A percentile compares a stretch with the other conserved stretches of the same genome.
Evolutionary conservation across 73 alveolate genomes (phyloP).

Genomic region (Paramecium tetraurelia): DNA sequence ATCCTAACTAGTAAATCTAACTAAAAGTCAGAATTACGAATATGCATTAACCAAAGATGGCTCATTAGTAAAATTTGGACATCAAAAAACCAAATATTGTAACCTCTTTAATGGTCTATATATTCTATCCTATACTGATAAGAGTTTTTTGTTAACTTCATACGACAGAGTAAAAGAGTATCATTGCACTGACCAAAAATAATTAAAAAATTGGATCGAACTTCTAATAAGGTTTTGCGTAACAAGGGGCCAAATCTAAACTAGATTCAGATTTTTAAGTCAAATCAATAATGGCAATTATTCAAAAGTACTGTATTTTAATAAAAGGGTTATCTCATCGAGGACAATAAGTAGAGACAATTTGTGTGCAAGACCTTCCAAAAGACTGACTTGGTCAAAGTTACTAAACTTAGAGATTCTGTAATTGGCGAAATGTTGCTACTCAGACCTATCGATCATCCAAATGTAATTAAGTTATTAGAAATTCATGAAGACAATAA

Average conservation of each 20-base stretch:
- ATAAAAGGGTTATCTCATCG: constrained; percentile 17
- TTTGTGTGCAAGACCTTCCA: background rate
- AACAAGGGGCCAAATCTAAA: background rate
- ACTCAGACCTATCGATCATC: background rate
- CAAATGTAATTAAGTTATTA: background rate
- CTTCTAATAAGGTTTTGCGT: background rate
- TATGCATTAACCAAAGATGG: constrained; percentile 22
- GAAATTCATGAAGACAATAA: constrained; percentile 23
- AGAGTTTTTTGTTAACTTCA: background rate
- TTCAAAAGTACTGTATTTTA: background rate
- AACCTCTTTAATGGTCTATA: background rate
- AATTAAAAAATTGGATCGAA: background rate
- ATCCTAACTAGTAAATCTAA: background rate
- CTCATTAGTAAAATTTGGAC: background rate
- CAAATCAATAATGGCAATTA: constrained; percentile 18
- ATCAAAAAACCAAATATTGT: background rate
- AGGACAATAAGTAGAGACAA: constrained; percentile 10
- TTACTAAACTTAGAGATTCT: constrained; percentile 14
- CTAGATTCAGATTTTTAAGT: background rate
- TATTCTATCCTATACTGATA: background rate
- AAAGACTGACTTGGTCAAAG: background rate
- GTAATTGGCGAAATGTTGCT: constrained; percentile 25
- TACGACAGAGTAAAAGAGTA: background rate
- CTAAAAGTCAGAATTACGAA: background rate
- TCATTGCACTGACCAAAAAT: background rate